phyloP scores from a whole-genome alignment of 768 basidiomycete genomes.

The Amyloporia xantha region DNA sequence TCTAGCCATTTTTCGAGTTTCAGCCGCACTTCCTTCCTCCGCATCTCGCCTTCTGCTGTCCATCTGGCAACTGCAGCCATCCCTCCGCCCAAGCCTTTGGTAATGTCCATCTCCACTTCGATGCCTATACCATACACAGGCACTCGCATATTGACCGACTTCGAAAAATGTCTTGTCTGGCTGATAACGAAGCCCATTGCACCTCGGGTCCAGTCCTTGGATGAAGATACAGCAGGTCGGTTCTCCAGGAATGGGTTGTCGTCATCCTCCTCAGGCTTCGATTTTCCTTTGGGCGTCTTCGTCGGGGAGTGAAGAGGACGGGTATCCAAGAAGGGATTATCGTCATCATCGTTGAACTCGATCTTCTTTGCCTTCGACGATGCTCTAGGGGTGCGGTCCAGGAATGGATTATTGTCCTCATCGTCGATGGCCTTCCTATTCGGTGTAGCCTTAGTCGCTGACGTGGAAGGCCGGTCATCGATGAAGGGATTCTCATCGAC shows the following conservation, averaged over 20 bases:
- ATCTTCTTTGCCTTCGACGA: slow-evolving; percentile 5
- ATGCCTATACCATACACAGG: slow-evolving; percentile 83
- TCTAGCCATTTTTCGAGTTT: slow-evolving; percentile 63
- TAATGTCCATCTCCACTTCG: slow-evolving; percentile 80
- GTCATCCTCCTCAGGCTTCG: slow-evolving; percentile 34
- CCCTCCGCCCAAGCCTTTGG: slow-evolving; percentile 73
- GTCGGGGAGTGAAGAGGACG: background rate
- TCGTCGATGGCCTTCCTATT: slow-evolving; percentile 1
- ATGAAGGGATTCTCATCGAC: slow-evolving; percentile 43
- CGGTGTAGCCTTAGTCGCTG: background rate
- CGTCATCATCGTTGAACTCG: slow-evolving; percentile 16
- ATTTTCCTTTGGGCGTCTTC: slow-evolving; percentile 1
- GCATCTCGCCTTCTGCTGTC: slow-evolving; percentile 63
- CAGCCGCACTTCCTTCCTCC: slow-evolving; percentile 47
- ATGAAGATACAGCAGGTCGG: slow-evolving; percentile 17
- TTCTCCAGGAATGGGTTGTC: slow-evolving; percentile 64
- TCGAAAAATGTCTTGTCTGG: slow-evolving; percentile 68
- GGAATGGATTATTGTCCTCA: slow-evolving; percentile 58
- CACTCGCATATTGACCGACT: slow-evolving; percentile 54
- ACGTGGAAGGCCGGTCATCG: slow-evolving; percentile 26
- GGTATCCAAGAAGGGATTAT: slow-evolving; percentile 42
- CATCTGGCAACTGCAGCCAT: slow-evolving; percentile 88
- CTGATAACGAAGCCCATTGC: slow-evolving; percentile 75
- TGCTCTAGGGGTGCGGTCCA: slow-evolving; percentile 30
- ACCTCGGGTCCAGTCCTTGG: slow-evolving; percentile 72